Conservation (phyloP, 768 basidiomycete species). For the Phylloporus sp. region DNA sequence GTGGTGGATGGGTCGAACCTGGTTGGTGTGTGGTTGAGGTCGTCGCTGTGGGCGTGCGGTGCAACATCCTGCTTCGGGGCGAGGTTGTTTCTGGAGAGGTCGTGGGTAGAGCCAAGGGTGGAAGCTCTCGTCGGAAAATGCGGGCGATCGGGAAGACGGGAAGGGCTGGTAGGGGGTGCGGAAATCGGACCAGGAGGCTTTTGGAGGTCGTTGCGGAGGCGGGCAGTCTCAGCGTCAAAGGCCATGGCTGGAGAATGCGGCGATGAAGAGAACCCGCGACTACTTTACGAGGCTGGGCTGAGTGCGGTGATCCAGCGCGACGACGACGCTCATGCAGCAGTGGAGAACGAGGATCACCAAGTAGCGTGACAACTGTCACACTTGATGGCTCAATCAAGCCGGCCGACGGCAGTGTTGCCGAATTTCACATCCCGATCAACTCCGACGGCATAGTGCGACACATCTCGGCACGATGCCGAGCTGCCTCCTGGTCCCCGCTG, state of each 20-base stretch:
- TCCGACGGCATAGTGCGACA: conserved; percentile 19
- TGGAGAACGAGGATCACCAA: conserved; percentile 1
- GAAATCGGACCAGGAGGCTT: conserved; percentile 28
- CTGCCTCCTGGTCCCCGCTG: background rate
- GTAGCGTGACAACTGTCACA: conserved; percentile 25
- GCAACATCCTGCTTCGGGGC: conserved; percentile 33
- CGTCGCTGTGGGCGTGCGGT: conserved; percentile 65
- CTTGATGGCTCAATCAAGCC: conserved; percentile 10
- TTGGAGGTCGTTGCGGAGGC: conserved; percentile 25
- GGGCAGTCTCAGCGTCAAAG: conserved; percentile 28
- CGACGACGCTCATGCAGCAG: conserved; percentile 6
- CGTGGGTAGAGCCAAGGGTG: conserved; percentile 51
- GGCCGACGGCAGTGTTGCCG: background rate
- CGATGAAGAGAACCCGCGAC: background rate
- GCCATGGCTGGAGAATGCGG: conserved; percentile 19
- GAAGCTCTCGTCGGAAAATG: conserved; percentile 60
- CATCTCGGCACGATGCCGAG: conserved; percentile 23
- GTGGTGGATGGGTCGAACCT: conserved; percentile 15
- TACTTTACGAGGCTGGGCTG: conserved; percentile 1
- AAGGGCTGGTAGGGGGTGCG: conserved; percentile 33
- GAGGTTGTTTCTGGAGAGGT: conserved; percentile 49
- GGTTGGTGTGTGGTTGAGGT: conserved; percentile 52
- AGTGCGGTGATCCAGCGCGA: conserved; percentile 19
- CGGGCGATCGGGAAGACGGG: conserved; percentile 49
- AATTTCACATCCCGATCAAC: conserved; percentile 2